Percentiles rank a stretch among this genome's conserved stretches.
These are phyloP conservation scores for Lentinula detonsa DNA, from an alignment of 768 basidiomycete genomes.

Conservation along the genomic window DNA sequence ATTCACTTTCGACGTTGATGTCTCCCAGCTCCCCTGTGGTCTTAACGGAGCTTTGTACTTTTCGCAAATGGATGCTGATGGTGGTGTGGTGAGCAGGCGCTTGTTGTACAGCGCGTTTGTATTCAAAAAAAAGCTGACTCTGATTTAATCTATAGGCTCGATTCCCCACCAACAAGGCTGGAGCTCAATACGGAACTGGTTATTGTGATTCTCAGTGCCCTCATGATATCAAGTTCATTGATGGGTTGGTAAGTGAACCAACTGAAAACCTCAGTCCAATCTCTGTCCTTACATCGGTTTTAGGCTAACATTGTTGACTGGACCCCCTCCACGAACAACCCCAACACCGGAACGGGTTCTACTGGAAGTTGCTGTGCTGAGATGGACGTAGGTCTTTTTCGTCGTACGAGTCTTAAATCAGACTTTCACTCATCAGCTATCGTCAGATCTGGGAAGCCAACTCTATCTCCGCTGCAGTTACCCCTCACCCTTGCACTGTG, in stretches of 20 bases:
- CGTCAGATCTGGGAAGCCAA: conserved; percentile 31
- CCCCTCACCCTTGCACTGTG: conserved; percentile 35
- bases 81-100: conserved; percentile 31
- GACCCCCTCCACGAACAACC: conserved; percentile 13
- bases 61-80: conserved; percentile 42
- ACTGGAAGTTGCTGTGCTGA: conserved; percentile 32
- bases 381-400: conserved; percentile 22
- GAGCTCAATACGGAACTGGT: conserved; percentile 50
- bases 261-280: no score
- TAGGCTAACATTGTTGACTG: conserved; percentile 39
- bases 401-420: background rate
- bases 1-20: conserved; percentile 45
- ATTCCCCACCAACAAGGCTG: conserved; percentile 49
- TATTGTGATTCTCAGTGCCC: conserved; percentile 67
- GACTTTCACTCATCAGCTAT: background rate
- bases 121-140: no score
- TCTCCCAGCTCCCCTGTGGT: conserved; percentile 41
- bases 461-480: conserved; percentile 30
- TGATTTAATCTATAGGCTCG: conserved; percentile 6
- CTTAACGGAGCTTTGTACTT: conserved; percentile 45
- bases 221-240: conserved; percentile 56
- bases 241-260: conserved; percentile 37
- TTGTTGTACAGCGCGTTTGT: no score
- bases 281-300: background rate
- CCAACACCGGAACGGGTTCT: conserved; percentile 31